Evolutionary conservation across 352 stramenopile genomes (phyloP), one percentile per base, ranked within the genome.

Genomic region (Stramenopiles sp.): DNA sequence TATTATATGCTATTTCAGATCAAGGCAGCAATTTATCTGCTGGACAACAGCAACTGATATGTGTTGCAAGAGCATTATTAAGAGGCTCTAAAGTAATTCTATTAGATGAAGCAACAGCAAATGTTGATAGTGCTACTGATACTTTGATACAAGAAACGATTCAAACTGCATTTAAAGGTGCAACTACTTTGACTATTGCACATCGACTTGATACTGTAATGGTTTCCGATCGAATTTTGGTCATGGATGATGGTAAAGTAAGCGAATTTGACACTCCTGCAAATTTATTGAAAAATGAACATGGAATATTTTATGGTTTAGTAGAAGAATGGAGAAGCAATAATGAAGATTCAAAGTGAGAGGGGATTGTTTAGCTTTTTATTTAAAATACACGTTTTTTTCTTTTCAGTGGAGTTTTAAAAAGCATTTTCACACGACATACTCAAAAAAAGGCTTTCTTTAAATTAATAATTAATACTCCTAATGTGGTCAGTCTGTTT

Each of bases 151-250:
- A 53, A 53, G 13, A 53, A 4, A 87, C 88, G 27, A 88, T 94
- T 33, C 88, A 87, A 0, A 79, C 81, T 0, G 83, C 88, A 27
- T 93, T 93, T 80, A 81, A 30, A 0, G 84, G 87, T 7, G 86
- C 92, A 1, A 96, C 91, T 13, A 86, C 92, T 53, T 78, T 96
- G n/a, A 91, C 88, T 1, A 92, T 96, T 43, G 89, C 90, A 1
- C 90, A 94, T 78, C 87, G 89, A 0, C 84, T 95, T 6, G 82
- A 92, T 27, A 95, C 90, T 1, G 91, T 95, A 80, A 32, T 91
- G 7, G 87, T 94, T 83, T 90, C 87, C 69, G 88, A 95, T 80
- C 88, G 89, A 80, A 87, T 96, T 32, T 80, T 94, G 38, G 88
- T 96, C 32, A 84, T 96, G 0, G 85, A 91, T 31, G 81, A 85